Percentiles rank a stretch among this genome's conserved stretches.
phyloP scores from a whole-genome alignment of 139 green algal species.

The Spirogloea muscicola region DNA sequence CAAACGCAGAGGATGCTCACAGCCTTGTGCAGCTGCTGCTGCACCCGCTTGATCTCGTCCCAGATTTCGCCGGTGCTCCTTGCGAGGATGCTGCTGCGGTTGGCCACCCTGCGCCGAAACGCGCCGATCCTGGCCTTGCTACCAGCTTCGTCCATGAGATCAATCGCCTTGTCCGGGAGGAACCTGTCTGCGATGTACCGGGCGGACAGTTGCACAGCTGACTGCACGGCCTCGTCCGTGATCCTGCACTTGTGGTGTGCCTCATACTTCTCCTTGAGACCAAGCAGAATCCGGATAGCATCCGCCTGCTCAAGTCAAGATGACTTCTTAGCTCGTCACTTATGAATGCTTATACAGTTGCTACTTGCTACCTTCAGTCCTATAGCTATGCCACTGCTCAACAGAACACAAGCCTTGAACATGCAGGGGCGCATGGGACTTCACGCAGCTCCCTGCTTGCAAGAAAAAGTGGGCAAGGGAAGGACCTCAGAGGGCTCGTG shows the following conservation, averaged over 20 bases:
- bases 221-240: conserved; percentile 58
- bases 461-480: no score
- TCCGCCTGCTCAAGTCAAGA: conserved; percentile 55
- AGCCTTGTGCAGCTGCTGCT: neutral
- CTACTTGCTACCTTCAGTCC: neutral
- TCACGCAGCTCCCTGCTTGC: no score
- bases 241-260: conserved; percentile 73
- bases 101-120: conserved; percentile 60
- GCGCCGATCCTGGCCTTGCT: conserved; percentile 75
- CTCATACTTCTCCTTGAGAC: conserved; percentile 77
- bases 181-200: conserved; percentile 82
- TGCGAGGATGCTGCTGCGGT: conserved; percentile 62
- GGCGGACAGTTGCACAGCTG: conserved; percentile 57
- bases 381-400: no score
- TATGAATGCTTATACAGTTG: no score
- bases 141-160: conserved; percentile 96
- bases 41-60: conserved; percentile 29
- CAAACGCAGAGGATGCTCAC: neutral
- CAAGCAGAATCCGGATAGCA: conserved; percentile 75
- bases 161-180: conserved; percentile 95
- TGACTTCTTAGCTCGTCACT: no score
- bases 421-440: no score
- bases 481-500: conserved; percentile 33
- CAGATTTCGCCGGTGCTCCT: conserved; percentile 23
- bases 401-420: no score